Evolutionary conservation across 1,284 basidiomycete genomes (phyloP), one percentile per base, ranked within the genome.

Genomic region (Austropuccinia psidii): DNA sequence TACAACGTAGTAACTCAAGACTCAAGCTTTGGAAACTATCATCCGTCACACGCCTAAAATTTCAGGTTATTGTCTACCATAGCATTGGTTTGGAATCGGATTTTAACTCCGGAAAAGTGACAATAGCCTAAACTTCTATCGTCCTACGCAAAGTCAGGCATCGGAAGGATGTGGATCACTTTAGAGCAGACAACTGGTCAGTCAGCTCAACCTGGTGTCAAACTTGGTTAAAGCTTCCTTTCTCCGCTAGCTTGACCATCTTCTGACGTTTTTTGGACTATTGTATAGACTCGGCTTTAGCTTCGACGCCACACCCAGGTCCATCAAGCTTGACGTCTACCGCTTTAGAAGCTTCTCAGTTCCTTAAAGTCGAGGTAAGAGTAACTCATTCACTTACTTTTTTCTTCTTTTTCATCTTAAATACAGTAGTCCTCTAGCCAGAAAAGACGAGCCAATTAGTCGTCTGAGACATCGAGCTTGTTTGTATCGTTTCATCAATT

Each of bases 81-180:
- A n/a, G n/a, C n/a, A n/a, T n/a, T n/a, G n/a, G n/a, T n/a, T n/a
- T n/a, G n/a, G n/a, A n/a, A n/a, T n/a, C n/a, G n/a, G n/a, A n/a
- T n/a, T n/a, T n/a, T n/a, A n/a, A n/a, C n/a, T n/a, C n/a, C n/a
- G n/a, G n/a, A n/a, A n/a, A n/a, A n/a, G n/a, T n/a, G n/a, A n/a
- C n/a, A n/a, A n/a, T n/a, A n/a, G n/a, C n/a, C n/a, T n/a, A n/a
- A n/a, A n/a, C n/a, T n/a, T n/a, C n/a, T n/a, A n/a, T n/a, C n/a
- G n/a, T n/a, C n/a, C n/a, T n/a, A n/a, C n/a, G n/a, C n/a, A n/a
- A n/a, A n/a, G n/a, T n/a, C n/a, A n/a, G n/a, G n/a, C n/a, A n/a
- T 58, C 27, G 55, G 55, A 19, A 39, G 21, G 13, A 64, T 64
- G 60, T 64, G 60, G 60, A 45, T 64, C 24, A 64, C 60, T 47